These are phyloP conservation scores for Ascochyta lentis DNA, from an alignment of 2,329 filamentous ascomycete genomes.

Conservation along the genomic window DNA sequence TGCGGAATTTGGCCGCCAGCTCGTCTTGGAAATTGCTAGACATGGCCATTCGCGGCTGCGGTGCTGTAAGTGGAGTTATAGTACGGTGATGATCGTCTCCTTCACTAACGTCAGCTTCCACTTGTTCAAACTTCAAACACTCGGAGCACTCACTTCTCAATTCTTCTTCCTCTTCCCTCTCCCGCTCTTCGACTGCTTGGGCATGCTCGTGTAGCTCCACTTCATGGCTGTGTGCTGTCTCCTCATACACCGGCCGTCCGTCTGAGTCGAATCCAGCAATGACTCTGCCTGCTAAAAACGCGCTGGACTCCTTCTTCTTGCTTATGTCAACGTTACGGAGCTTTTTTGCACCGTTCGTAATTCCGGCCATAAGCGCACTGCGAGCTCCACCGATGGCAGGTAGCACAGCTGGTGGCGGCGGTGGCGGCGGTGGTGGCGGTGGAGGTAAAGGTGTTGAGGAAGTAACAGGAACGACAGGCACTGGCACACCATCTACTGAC, in stretches of 20 bases:
- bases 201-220: constrained; percentile 21
- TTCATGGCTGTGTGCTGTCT: constrained; percentile 17
- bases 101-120: not conserved
- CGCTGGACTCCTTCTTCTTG: not conserved
- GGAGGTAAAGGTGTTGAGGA: not conserved
- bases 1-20: not conserved
- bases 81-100: not conserved
- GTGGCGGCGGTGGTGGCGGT: not conserved
- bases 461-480: not conserved
- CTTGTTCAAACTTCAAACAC: not conserved
- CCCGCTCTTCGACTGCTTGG: constrained; percentile 12
- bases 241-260: constrained; percentile 10
- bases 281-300: not conserved
- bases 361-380: not conserved
- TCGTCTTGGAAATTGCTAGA: not conserved
- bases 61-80: not conserved
- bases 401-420: not conserved
- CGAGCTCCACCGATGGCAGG: not conserved
- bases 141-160: not conserved
- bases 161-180: not conserved
- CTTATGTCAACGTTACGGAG: constrained; percentile 6
- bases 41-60: not conserved
- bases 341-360: not conserved
- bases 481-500: not conserved
- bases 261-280: not conserved